Evolutionary conservation across 164 flowering plant species (phyloP), one percentile per base, ranked within the genome.

Genomic region (Kalanchoe fedtschenkoi): DNA sequence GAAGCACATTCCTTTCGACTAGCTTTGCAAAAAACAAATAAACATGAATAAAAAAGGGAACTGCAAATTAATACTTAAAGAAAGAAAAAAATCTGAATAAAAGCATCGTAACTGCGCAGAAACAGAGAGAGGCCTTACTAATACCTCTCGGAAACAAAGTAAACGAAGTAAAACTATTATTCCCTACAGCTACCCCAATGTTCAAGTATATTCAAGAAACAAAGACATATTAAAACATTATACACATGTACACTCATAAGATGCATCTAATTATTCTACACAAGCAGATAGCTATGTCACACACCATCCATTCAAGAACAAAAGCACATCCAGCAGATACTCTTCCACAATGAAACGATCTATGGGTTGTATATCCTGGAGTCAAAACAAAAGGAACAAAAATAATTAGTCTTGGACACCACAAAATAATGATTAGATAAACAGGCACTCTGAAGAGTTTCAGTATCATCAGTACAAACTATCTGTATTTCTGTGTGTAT

Each of bases 1-100:
- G 87, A 75, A 63, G 96, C 95, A 77, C 99, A 91, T 82, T 95
- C 99, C 77, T 90, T 95, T 75, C 99, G 99, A 81, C 99, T 93
- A 82, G 82, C 92, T 85, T 89, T 87, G 86, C 96, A 83, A 47
- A 70, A n/a, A 86, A 83, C 75, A 76, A 75, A 61, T 75, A 72
- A 44, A 71, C 22, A 74, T 21, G 68, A 70, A 67, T 69, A 66
- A 69, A 47, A 33, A 46, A 56, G 66, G n/a, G 30, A 57, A 9
- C 8, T 4, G 34, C 29, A 28, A 57, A 17, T 11, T 30, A 15
- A 29, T 15, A 4, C 10, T 11, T 21, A 1, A 57, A 17, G 22
- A 19, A 58, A n/a, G 1, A 17, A 10, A 1, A 17, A 4, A 39
- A 35, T n/a, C 55, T 14, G 0, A 19, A 32, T 33, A 33, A 22